Percentiles rank a stretch among this genome's conserved stretches.
These are phyloP conservation scores for Aspergillus thermomutatus DNA, from an alignment of 2,329 filamentous ascomycete species.

Conservation along the genomic window DNA sequence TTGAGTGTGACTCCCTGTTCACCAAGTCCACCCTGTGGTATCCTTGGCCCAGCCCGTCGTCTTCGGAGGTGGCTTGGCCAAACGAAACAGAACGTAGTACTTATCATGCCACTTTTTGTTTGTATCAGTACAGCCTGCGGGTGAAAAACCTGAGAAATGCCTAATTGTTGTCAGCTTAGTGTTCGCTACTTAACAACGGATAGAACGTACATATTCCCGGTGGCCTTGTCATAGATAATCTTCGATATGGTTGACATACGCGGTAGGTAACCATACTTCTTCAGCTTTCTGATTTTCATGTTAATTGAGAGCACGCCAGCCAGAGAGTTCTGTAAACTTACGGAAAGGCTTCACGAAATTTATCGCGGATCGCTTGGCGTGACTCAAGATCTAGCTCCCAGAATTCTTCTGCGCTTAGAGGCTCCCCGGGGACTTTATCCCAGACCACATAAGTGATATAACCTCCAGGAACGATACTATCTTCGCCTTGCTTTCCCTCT, in stretches of 20 bases:
- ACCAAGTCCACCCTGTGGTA: background rate
- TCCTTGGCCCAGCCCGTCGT: conserved; percentile 38
- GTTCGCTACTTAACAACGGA: background rate
- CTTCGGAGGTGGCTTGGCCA: conserved; percentile 17
- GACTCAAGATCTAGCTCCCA: conserved; percentile 13
- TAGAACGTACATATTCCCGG: conserved; percentile 2
- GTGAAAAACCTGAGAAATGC: conserved; percentile 6
- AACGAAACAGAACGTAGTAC: conserved; percentile 4
- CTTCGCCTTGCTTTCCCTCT: conserved; percentile 12
- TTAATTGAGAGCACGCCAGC: background rate
- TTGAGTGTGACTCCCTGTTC: background rate
- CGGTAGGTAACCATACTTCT: conserved; percentile 2
- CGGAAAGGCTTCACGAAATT: conserved; percentile 6
- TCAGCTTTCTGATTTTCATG: conserved; percentile 1
- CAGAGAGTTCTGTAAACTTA: background rate
- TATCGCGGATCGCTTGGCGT: conserved; percentile 4
- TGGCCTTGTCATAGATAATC: conserved; percentile 6
- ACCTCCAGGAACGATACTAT: conserved; percentile 17
- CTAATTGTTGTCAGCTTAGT: conserved; percentile 3
- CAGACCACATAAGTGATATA: conserved; percentile 23
- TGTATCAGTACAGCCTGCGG: conserved; percentile 1
- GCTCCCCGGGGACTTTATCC: conserved; percentile 22
- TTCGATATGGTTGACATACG: conserved; percentile 5
- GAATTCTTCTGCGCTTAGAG: conserved; percentile 16
- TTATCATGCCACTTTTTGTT: conserved; percentile 8